phyloP scores from a whole-genome alignment of 1,284 basidiomycete genomes.

The Pterulicium gracile region DNA sequence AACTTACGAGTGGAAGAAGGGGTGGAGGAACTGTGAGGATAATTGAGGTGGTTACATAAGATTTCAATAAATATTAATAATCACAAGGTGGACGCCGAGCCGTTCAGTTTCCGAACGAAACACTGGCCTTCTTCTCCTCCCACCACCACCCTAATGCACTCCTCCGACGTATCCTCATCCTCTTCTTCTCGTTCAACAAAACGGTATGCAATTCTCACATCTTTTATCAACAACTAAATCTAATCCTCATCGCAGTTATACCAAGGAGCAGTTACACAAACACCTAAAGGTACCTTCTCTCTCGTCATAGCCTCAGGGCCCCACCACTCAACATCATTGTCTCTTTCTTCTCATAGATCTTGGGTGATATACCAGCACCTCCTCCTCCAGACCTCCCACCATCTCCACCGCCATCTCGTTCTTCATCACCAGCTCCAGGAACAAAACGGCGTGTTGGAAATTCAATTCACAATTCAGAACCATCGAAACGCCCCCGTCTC shows the following conservation, averaged over 20 bases:
- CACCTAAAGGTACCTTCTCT: constrained; percentile 40
- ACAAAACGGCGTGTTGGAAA: constrained; percentile 55
- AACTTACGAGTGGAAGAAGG: too few relatives aligned
- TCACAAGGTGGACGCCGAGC: background rate
- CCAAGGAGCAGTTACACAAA: constrained; percentile 49
- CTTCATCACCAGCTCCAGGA: constrained; percentile 43
- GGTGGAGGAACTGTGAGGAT: background rate
- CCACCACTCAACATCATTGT: constrained; percentile 13
- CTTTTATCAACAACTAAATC: too few relatives aligned
- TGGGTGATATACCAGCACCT: constrained; percentile 41
- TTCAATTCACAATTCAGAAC: constrained; percentile 29
- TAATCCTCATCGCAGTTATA: constrained; percentile 44
- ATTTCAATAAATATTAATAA: background rate
- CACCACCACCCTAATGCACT: background rate
- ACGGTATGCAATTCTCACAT: too few relatives aligned
- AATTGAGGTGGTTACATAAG: background rate
- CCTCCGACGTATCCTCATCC: too few relatives aligned
- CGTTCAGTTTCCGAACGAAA: constrained; percentile 4
- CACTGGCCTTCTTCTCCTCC: constrained; percentile 4
- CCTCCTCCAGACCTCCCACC: constrained; percentile 55
- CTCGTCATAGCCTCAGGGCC: constrained; percentile 6
- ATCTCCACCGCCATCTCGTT: constrained; percentile 55
- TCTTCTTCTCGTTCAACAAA: too few relatives aligned
- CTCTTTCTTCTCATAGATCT: constrained; percentile 33
- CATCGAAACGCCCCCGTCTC: constrained; percentile 46